These are phyloP conservation scores for Euphrasia arctica DNA, from an alignment of 305 asterid genomes.

Conservation along the genomic window DNA sequence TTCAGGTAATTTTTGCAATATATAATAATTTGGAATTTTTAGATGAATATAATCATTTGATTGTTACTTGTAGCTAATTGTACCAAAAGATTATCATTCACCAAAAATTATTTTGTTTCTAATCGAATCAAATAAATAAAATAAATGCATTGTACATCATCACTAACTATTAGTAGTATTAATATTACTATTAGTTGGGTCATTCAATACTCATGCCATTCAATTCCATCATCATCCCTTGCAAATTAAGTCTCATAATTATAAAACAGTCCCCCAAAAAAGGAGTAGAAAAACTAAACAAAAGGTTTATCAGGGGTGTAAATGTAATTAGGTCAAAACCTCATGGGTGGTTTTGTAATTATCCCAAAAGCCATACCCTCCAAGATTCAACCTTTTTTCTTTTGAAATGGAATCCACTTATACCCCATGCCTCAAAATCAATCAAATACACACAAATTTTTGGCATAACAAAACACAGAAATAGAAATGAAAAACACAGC, in stretches of 20 bases:
- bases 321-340: background rate
- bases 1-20: background rate
- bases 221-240: slow-evolving; percentile 43
- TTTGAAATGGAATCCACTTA: slow-evolving; percentile 44
- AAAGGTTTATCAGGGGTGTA: background rate
- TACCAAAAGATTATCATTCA: too few relatives aligned
- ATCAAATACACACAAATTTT: slow-evolving; percentile 25
- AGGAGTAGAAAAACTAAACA: background rate
- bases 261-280: slow-evolving; percentile 22
- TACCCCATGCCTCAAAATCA: slow-evolving; percentile 41
- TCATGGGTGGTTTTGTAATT: background rate
- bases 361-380: background rate
- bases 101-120: too few relatives aligned
- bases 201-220: slow-evolving; percentile 31
- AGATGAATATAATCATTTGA: too few relatives aligned
- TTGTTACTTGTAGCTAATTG: too few relatives aligned
- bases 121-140: too few relatives aligned
- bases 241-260: slow-evolving; percentile 50
- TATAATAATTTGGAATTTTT: background rate
- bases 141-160: too few relatives aligned
- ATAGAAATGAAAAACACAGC: background rate
- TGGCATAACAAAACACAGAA: slow-evolving; percentile 2
- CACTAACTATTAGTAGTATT: too few relatives aligned
- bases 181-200: background rate
- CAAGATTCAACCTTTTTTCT: slow-evolving; percentile 24